Evolutionary conservation across 768 basidiomycete species (phyloP), one percentile per base, ranked within the genome.

Genomic region (Phaeotremella skinneri): DNA sequence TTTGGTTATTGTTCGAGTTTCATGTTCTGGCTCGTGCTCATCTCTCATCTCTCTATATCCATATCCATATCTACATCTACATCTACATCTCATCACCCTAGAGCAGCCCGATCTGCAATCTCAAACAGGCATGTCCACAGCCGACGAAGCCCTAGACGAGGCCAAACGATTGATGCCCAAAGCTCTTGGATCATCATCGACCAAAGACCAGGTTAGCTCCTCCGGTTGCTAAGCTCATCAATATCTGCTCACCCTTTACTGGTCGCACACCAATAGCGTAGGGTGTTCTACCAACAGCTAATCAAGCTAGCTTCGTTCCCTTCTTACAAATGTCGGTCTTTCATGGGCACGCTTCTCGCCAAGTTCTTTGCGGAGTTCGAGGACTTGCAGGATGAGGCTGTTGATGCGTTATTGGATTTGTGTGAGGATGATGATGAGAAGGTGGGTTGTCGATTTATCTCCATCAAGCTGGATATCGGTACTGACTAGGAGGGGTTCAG

Each of bases 361-460:
- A 70, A 62, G 43, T 64, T 60, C 30, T 73, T 73, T 54, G 59
- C 58, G 14, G 67, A 73, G 34, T 70, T 70, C 47, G 67, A 67
- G 48, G 67, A 70, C 57, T 47, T 73, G 25, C 72, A 73, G 62
- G 72, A 73, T 55, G 31, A 32, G 16, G 61, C 67, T 21, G 64
- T 73, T 27, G 72, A 73, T 61, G 67, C 63, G 5, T 50, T 73
- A 5, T 52, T 70, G 41, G 72, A 73, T 62, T 53, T 73, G 11
- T 73, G 72, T 55, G 72, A 73, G 60, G 72, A 73, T 52, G 72
- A 73, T n/a, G 67, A 70, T 34, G 72, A 70, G 30, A 62, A 61
- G 58, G 72, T 73, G 32, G 48, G 47, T 5, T 29, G 5, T n/a
- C 27, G 48, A 20, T 9, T 54, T 26, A 9, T 32, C 6, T 5